Conservation (phyloP, 1,139 yeast genomes). For the Yamadazyma taylorii region DNA sequence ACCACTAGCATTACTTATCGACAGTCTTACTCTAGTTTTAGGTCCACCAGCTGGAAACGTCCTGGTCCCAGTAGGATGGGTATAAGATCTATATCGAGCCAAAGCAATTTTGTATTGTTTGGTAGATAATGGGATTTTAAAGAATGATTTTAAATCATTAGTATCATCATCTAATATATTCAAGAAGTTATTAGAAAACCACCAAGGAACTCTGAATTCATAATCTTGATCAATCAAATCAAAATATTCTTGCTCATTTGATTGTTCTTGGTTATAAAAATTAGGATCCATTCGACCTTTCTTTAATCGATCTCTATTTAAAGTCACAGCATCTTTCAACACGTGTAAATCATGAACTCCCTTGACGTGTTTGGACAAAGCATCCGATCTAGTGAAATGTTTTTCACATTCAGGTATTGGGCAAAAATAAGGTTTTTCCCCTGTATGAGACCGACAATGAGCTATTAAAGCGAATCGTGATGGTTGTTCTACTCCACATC, state of each 20-base stretch:
- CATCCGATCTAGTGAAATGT: constrained; percentile 59
- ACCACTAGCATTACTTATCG: too few species aligned
- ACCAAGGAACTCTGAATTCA: constrained; percentile 43
- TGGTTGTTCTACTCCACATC: constrained; percentile 56
- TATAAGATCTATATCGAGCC: constrained; percentile 4
- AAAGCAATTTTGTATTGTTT: constrained; percentile 38
- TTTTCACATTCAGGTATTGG: constrained; percentile 69
- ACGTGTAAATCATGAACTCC: constrained; percentile 57
- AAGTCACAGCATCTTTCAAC: constrained; percentile 33
- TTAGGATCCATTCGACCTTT: constrained; percentile 23
- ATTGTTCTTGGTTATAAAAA: constrained; percentile 19
- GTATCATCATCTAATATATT: constrained; percentile 21
- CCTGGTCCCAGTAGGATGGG: too few species aligned
- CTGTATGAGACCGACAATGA: constrained; percentile 66
- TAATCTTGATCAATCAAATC: constrained; percentile 34
- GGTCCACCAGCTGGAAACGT: too few species aligned
- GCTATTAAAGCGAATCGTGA: constrained; percentile 60
- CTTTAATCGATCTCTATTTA: constrained; percentile 26
- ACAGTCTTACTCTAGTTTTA: too few species aligned
- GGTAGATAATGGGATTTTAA: constrained; percentile 32
- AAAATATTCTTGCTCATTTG: constrained; percentile 31
- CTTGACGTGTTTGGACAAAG: constrained; percentile 62
- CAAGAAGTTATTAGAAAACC: constrained; percentile 37
- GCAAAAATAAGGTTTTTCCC: constrained; percentile 68
- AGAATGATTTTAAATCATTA: constrained; percentile 18